Evolutionary conservation across 306 rosid genomes (phyloP).

Genomic region (Styphnolobium japonicum): DNA sequence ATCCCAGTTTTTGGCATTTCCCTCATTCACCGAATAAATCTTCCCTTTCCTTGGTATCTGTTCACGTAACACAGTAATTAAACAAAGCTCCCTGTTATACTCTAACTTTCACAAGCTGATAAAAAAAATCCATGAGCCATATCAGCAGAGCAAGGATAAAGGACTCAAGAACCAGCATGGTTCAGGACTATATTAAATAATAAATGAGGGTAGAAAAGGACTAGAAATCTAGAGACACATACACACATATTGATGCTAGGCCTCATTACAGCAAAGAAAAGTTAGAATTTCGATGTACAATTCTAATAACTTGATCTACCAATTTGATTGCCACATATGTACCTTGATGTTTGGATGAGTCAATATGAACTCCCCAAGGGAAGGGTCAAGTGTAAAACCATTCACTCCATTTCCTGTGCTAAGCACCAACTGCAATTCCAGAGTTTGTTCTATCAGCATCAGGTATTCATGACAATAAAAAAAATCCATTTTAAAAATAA

Average conservation of each 20-base stretch:
- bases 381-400: conserved; percentile 95
- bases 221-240: not conserved
- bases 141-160: not conserved
- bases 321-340: conserved; percentile 6
- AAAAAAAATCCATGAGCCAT: not conserved
- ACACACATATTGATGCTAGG: not conserved
- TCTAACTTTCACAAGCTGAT: not conserved
- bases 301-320: not conserved
- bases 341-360: conserved; percentile 95
- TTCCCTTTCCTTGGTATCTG: conserved; percentile 87
- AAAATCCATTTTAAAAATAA: not conserved
- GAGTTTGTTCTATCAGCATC: not conserved
- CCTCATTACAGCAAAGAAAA: not conserved
- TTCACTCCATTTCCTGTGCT: conserved; percentile 83
- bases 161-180: not conserved
- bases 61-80: conserved; percentile 13
- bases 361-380: conserved; percentile 95
- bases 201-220: not conserved
- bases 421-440: conserved; percentile 64
- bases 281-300: not conserved
- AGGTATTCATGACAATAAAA: not conserved
- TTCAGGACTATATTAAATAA: not conserved
- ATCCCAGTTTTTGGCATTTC: conserved; percentile 94
- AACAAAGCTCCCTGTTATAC: not conserved
- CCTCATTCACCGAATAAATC: conserved; percentile 89